Conservation (phyloP, 192 early-diverging fungal genomes). For the Cladochytrium replicatum region DNA sequence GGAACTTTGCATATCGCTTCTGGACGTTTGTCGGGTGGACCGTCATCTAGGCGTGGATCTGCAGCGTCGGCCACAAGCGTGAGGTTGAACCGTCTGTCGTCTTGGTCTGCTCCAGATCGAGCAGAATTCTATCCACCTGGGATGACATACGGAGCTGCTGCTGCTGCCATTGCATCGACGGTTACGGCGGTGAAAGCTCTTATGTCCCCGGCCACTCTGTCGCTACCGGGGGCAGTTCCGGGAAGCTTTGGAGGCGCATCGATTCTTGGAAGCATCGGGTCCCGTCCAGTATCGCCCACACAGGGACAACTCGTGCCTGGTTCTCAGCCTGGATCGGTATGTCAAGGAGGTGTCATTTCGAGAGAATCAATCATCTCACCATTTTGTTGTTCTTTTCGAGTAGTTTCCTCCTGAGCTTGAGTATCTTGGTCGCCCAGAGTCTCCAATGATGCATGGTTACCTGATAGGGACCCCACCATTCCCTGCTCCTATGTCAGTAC, state of each 20-base stretch:
- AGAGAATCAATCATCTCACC: too few species aligned
- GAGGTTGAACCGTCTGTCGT: background rate
- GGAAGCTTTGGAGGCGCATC: background rate
- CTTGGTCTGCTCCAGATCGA: background rate
- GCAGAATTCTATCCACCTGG: conserved; percentile 33
- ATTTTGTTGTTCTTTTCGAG: too few species aligned
- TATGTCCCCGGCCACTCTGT: background rate
- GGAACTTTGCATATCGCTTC: background rate
- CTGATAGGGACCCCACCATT: background rate
- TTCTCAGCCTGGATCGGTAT: too few species aligned
- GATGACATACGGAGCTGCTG: background rate
- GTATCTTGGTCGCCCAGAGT: background rate
- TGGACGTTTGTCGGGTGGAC: background rate
- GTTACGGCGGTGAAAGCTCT: background rate
- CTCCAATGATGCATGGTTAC: background rate
- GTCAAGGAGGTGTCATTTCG: too few species aligned
- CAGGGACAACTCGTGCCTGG: too few species aligned
- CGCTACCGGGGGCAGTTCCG: background rate
- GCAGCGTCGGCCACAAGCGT: background rate
- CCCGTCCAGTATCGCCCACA: too few species aligned
- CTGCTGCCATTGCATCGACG: too few species aligned
- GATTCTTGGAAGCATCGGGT: too few species aligned
- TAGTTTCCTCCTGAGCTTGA: background rate
- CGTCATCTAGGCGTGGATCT: background rate
- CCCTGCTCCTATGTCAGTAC: background rate